These are phyloP conservation scores for Yamadazyma songkhlaensis DNA, from an alignment of 1,139 yeast species.

Conservation along the genomic window DNA sequence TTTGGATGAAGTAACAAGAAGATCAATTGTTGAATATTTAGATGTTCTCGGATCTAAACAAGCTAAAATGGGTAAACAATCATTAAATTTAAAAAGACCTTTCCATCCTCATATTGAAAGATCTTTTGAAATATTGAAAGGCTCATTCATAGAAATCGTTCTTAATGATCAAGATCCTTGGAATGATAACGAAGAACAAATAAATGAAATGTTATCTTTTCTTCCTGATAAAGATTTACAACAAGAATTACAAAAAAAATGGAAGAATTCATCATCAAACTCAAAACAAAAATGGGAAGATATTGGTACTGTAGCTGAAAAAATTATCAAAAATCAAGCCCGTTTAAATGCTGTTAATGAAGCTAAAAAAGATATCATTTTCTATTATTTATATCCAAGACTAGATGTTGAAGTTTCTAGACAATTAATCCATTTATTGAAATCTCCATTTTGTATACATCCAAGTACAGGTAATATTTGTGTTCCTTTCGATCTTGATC, in stretches of 20 bases:
- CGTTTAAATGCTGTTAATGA: constrained; percentile 52
- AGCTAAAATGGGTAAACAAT: constrained; percentile 29
- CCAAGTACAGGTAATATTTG: constrained; percentile 98
- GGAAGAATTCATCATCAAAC: constrained; percentile 34
- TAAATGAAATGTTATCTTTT: constrained; percentile 56
- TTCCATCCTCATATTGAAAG: constrained; percentile 85
- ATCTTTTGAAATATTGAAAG: constrained; percentile 64
- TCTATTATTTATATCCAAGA: constrained; percentile 84
- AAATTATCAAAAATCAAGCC: constrained; percentile 41
- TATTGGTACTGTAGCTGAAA: constrained; percentile 57
- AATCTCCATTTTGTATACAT: constrained; percentile 97
- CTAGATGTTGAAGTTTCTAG: constrained; percentile 91
- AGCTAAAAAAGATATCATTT: constrained; percentile 80
- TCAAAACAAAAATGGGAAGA: constrained; percentile 76
- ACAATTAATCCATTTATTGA: constrained; percentile 85
- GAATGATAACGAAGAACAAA: constrained; percentile 28
- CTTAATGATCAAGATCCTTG: constrained; percentile 88
- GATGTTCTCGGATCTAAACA: constrained; percentile 65
- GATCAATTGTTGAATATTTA: constrained; percentile 78
- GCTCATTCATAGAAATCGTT: constrained; percentile 62
- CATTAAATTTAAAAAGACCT: constrained; percentile 64
- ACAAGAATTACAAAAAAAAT: constrained; percentile 46
- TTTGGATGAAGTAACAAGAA: constrained; percentile 69
- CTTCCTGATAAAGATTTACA: constrained; percentile 59
- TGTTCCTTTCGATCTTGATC: constrained; percentile 77